phyloP scores from a whole-genome alignment of 176 grass and related monocot species.

The Carex kokanica region DNA sequence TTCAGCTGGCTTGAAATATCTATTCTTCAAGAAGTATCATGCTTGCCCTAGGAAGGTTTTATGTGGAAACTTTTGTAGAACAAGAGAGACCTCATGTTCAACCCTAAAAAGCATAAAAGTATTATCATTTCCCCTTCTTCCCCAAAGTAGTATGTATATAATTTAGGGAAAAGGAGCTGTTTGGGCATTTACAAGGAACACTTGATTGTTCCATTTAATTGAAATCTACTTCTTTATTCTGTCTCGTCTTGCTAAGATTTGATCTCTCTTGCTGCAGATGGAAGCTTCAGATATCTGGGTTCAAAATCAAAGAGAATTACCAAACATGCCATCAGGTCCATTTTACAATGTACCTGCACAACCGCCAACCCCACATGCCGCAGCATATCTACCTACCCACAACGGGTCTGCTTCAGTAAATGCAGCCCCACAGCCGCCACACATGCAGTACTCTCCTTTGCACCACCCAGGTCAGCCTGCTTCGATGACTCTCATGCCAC shows the following conservation, averaged over 20 bases:
- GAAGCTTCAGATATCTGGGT: slow-evolving; percentile 38
- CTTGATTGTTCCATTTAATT: not conserved
- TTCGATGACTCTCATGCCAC: slow-evolving; percentile 28
- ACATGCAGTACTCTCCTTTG: slow-evolving; percentile 23
- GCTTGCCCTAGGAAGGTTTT: not conserved
- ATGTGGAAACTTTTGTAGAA: not conserved
- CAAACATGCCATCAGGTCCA: slow-evolving; percentile 17
- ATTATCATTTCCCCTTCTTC: not conserved
- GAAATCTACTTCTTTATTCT: not conserved
- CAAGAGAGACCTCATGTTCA: not conserved
- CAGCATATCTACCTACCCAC: slow-evolving; percentile 10
- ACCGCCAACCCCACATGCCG: not conserved
- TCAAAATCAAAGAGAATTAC: slow-evolving; percentile 30
- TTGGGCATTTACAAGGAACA: not conserved
- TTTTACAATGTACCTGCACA: slow-evolving; percentile 25
- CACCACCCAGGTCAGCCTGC: slow-evolving; percentile 28
- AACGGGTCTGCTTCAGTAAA: slow-evolving; percentile 20
- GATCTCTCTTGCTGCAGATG: not conserved
- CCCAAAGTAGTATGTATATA: not conserved
- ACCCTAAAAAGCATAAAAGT: not conserved
- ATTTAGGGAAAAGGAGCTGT: not conserved
- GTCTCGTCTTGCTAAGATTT: not conserved
- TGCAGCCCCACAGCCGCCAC: slow-evolving; percentile 23
- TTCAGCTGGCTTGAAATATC: not conserved
- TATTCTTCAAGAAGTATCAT: not conserved